These are phyloP conservation scores for Euryodendron excelsum DNA, from an alignment of 148 eudicot species.

Conservation along the genomic window DNA sequence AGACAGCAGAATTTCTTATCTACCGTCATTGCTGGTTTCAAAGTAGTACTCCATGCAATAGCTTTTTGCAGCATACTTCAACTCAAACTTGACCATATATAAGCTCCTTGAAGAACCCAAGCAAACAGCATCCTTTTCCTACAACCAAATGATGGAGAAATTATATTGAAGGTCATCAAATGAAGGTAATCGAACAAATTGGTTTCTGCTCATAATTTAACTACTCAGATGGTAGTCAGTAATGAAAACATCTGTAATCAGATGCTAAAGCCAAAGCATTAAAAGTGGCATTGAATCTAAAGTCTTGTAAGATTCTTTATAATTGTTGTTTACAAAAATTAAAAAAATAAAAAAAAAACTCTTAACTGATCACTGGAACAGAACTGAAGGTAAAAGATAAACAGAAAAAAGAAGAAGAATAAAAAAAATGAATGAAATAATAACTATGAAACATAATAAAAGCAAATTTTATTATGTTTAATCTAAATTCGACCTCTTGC, in stretches of 20 bases:
- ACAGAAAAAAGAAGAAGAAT: not conserved
- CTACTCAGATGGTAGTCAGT: not conserved
- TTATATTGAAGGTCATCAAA: not conserved
- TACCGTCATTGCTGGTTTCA: conserved; percentile 53
- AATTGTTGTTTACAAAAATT: not conserved
- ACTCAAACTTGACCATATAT: conserved; percentile 60
- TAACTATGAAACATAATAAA: not conserved
- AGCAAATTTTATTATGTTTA: not conserved
- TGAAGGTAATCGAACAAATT: not conserved
- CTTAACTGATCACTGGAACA: not conserved
- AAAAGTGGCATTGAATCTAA: not conserved
- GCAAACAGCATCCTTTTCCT: conserved; percentile 73
- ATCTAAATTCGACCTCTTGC: not conserved
- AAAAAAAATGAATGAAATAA: not conserved
- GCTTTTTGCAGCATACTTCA: conserved; percentile 70
- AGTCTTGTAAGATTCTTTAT: not conserved
- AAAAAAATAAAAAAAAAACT: too few relatives aligned
- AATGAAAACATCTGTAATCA: not conserved
- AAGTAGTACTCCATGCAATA: conserved; percentile 88
- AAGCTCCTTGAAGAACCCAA: conserved; percentile 53
- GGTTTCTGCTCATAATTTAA: not conserved
- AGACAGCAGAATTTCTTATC: not conserved
- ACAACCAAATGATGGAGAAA: conserved; percentile 12
- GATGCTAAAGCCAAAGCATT: not conserved
- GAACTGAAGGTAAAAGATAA: not conserved